These are phyloP conservation scores for Corylus heterophylla DNA, from an alignment of 306 rosid genomes.

Conservation along the genomic window DNA sequence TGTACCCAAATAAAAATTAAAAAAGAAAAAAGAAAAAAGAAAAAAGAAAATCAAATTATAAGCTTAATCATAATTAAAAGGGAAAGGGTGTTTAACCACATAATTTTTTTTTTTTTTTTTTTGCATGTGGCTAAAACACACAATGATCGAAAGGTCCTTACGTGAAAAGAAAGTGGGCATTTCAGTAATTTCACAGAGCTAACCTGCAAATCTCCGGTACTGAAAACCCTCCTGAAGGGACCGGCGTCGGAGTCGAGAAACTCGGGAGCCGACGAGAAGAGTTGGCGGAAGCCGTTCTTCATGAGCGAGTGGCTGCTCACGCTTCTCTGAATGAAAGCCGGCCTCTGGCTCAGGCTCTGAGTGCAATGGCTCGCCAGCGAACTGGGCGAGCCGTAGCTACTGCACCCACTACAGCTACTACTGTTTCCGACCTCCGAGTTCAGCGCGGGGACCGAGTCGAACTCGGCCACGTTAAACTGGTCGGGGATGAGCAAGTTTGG, in stretches of 20 bases:
- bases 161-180: neutral
- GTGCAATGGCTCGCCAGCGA: slow-evolving; percentile 29
- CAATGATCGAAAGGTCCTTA: neutral
- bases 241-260: slow-evolving; percentile 32
- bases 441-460: slow-evolving; percentile 39
- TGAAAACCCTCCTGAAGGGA: slow-evolving; percentile 63
- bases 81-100: neutral
- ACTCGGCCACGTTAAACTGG: slow-evolving; percentile 19
- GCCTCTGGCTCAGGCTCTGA: slow-evolving; percentile 23
- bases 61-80: neutral
- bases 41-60: neutral
- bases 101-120: neutral
- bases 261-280: slow-evolving; percentile 36
- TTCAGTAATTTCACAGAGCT: neutral
- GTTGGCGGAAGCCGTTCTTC: slow-evolving; percentile 45
- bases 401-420: slow-evolving; percentile 58
- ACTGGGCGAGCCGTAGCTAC: slow-evolving; percentile 63
- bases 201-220: slow-evolving; percentile 73
- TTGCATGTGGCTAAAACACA: neutral
- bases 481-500: slow-evolving; percentile 17
- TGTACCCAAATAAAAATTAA: slow-evolving; percentile 21
- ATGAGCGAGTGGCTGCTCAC: slow-evolving; percentile 57
- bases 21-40: too few species aligned
- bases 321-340: slow-evolving; percentile 50
- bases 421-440: slow-evolving; percentile 43